phyloP scores from a whole-genome alignment of 768 basidiomycete genomes.

The Psilocybe cubensis region DNA sequence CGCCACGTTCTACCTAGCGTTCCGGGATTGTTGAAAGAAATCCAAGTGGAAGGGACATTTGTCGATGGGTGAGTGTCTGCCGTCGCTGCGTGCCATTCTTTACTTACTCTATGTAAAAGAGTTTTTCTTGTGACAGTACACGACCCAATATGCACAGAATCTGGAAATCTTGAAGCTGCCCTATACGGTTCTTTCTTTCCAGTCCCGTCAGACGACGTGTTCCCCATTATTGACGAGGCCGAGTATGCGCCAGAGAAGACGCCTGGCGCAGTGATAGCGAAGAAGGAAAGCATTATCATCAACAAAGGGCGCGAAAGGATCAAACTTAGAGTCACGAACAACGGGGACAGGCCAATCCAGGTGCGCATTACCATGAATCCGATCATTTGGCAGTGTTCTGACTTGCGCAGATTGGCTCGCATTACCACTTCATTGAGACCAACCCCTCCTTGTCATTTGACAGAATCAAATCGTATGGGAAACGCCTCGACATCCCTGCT shows the following conservation, averaged over 20 bases:
- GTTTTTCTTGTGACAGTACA: conserved; percentile 98
- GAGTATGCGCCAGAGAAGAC: conserved; percentile 56
- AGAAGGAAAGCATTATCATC: conserved; percentile 68
- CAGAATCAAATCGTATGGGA: conserved; percentile 78
- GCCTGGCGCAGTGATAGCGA: conserved; percentile 79
- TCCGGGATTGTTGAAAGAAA: conserved; percentile 73
- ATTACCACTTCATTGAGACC: conserved; percentile 93
- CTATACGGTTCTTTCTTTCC: conserved; percentile 96
- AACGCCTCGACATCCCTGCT: conserved; percentile 88
- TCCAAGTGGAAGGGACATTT: conserved; percentile 96
- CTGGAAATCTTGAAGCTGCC: conserved; percentile 79
- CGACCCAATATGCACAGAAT: conserved; percentile 87
- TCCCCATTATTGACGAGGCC: conserved; percentile 56
- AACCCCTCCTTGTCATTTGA: conserved; percentile 85
- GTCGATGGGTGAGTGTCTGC: conserved; percentile 66
- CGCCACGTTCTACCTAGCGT: conserved; percentile 90
- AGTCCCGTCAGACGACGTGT: conserved; percentile 64
- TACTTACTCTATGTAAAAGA: conserved; percentile 34
- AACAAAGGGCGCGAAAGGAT: conserved; percentile 77
- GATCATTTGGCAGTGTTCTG: conserved; percentile 5
- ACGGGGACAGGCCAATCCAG: conserved; percentile 93
- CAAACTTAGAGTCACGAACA: conserved; percentile 80
- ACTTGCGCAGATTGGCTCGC: conserved; percentile 78
- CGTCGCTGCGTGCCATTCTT: neutral
- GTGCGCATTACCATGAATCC: conserved; percentile 38